Base-by-base conservation (phyloP, 345 rosid species). In the Erodium maritimum region DNA sequence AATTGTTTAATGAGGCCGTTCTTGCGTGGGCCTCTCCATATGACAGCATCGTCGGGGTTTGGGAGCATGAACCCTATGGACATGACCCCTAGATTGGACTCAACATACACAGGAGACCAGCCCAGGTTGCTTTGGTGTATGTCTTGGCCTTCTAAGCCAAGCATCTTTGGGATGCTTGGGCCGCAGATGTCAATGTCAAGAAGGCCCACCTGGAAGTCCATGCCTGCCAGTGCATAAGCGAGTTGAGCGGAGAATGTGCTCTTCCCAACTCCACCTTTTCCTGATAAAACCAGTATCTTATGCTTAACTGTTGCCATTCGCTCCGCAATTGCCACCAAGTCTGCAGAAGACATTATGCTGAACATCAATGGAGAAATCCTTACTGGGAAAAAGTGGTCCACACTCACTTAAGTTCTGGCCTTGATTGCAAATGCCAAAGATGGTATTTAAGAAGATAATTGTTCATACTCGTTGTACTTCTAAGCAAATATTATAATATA, bases 11-110 rank as follows among this genome's bases (percentile, higher is more conserved):
- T 91, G 45, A 88, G 84, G 20, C 94, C 86, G 55, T 84, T 91
- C 80, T 88, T 91, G 54, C 96, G 89, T 0, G 95, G 96, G 0
- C 99, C 99, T 71, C 95, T 80, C 99, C 96, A 91, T 69, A 91
- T 87, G 68, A 89, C 95, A 56, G 99, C 95, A 54, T 91, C 96
- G 56, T 91, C 96, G 25, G 96, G 80, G 73, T 83, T 63, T 0
- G 99, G 96, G 22, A 89, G 95, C 99, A 91, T 86, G 77, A 91
- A 86, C 23, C 99, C 99, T 13, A 91, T 83, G 1, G 96, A 88
- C 98, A 91, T 91, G 50, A 91, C 98, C 63, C 96, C 96, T 18
- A 91, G 96, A 71, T 86, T 91, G 51, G 95, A 88, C 70, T 91
- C 95, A 13, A 91, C 87, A 58, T 91, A 91, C 14, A 89, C 86